A percentile compares a stretch with the other conserved stretches of the same genome.
phyloP scores from a whole-genome alignment of 306 rosid species.

The Vigna hirtella region DNA sequence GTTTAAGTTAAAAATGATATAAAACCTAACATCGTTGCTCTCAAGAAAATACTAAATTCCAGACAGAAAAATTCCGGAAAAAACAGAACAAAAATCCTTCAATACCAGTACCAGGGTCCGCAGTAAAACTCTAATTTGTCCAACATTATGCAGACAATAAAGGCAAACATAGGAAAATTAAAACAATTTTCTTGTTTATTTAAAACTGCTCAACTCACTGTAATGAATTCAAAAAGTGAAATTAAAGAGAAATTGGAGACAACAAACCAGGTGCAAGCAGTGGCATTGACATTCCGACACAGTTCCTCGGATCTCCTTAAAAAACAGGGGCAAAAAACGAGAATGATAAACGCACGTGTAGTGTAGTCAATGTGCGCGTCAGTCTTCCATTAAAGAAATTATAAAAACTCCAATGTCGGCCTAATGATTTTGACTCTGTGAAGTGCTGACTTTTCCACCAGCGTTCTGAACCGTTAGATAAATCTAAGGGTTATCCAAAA shows the following conservation, averaged over 20 bases:
- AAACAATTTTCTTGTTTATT: not conserved
- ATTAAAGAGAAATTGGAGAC: not conserved
- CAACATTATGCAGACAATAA: not conserved
- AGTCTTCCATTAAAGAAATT: too few species aligned
- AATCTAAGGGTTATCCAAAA: too few species aligned
- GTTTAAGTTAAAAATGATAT: not conserved
- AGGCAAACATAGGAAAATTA: not conserved
- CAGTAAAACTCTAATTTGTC: not conserved
- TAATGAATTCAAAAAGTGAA: not conserved
- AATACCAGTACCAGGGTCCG: not conserved
- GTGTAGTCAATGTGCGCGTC: not conserved
- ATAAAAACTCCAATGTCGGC: too few species aligned
- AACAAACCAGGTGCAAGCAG: constrained; percentile 38
- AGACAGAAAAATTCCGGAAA: not conserved
- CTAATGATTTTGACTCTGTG: too few species aligned
- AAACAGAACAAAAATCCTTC: not conserved
- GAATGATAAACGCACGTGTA: not conserved
- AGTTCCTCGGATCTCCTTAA: too few species aligned
- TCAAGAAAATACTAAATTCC: not conserved
- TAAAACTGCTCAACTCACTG: not conserved
- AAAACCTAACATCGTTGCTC: not conserved
- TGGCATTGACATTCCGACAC: not conserved
- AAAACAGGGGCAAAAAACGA: not conserved
- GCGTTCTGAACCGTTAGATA: too few species aligned
- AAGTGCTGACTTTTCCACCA: too few species aligned